These are phyloP conservation scores for Lophium mytilinum DNA, from an alignment of 495 filamentous ascomycete genomes.

Conservation along the genomic window DNA sequence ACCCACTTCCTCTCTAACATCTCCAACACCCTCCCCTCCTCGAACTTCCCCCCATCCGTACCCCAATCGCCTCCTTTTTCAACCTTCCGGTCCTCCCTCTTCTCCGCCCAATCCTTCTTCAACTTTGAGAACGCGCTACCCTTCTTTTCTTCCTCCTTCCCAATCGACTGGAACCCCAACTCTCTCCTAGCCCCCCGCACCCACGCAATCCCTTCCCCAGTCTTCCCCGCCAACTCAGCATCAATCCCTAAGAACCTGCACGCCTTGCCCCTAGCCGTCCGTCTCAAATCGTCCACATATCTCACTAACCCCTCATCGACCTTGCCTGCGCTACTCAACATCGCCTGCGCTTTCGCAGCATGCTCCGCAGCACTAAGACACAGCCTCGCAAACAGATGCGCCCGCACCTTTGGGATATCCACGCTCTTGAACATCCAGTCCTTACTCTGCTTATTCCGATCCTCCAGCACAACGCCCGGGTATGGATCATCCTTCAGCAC, in stretches of 20 bases:
- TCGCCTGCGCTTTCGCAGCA: conserved; percentile 50
- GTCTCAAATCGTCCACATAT: conserved; percentile 66
- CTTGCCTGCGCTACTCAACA: conserved; percentile 43
- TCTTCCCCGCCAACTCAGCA: conserved; percentile 70
- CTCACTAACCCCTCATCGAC: conserved; percentile 56
- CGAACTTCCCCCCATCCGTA: conserved; percentile 69
- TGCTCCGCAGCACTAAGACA: conserved; percentile 74
- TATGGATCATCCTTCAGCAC: conserved; percentile 94
- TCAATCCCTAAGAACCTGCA: conserved; percentile 88
- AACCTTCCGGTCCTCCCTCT: conserved; percentile 57
- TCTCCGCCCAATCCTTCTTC: conserved; percentile 63
- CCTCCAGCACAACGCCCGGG: conserved; percentile 64
- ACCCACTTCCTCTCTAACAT: conserved; percentile 85
- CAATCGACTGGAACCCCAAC: conserved; percentile 46
- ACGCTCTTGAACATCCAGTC: conserved; percentile 92
- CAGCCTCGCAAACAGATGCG: conserved; percentile 74
- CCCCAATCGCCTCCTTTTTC: conserved; percentile 67
- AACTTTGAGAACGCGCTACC: conserved; percentile 52
- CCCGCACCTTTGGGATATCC: conserved; percentile 78
- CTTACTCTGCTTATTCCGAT: conserved; percentile 66
- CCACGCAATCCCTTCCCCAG: conserved; percentile 80
- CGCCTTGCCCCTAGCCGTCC: conserved; percentile 68
- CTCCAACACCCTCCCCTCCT: conserved; percentile 78
- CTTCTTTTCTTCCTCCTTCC: conserved; percentile 37
- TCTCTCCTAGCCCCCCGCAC: conserved; percentile 61